Percentiles rank a stretch among this genome's conserved stretches.
These are phyloP conservation scores for Penicillium sp. DNA, from an alignment of 2,329 filamentous ascomycete genomes.

Conservation along the genomic window DNA sequence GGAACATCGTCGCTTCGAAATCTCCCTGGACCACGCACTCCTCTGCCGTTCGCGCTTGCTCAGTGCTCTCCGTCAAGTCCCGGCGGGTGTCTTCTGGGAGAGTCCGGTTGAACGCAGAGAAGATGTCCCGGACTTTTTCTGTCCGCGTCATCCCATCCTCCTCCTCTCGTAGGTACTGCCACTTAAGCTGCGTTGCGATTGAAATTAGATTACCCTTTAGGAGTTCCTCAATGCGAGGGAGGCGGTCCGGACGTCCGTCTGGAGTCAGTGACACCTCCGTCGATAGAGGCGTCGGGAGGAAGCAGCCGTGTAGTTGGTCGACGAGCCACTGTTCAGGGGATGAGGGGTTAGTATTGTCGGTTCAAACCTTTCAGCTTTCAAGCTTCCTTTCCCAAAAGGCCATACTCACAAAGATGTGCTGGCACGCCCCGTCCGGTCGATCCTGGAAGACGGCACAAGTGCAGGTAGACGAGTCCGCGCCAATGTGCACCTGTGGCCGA, in stretches of 20 bases:
- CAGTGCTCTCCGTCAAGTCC: slow-evolving; percentile 40
- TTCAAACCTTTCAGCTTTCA: not conserved
- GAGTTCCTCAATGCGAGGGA: slow-evolving; percentile 34
- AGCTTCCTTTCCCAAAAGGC: not conserved
- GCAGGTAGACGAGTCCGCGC: slow-evolving; percentile 33
- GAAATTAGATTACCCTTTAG: slow-evolving; percentile 34
- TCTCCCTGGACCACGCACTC: slow-evolving; percentile 48
- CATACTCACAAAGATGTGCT: slow-evolving; percentile 45
- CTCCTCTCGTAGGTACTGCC: slow-evolving; percentile 35
- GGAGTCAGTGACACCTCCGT: slow-evolving; percentile 32
- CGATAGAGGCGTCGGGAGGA: slow-evolving; percentile 31
- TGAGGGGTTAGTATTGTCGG: slow-evolving; percentile 8
- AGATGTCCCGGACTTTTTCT: slow-evolving; percentile 45
- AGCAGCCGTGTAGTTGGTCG: slow-evolving; percentile 41
- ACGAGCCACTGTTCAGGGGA: slow-evolving; percentile 39
- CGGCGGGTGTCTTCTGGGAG: slow-evolving; percentile 45
- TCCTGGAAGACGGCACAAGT: slow-evolving; percentile 38
- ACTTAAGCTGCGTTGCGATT: slow-evolving; percentile 35
- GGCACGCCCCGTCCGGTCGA: slow-evolving; percentile 36
- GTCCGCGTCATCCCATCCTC: slow-evolving; percentile 37
- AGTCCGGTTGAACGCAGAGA: slow-evolving; percentile 46
- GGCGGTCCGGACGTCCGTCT: slow-evolving; percentile 33
- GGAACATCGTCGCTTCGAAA: slow-evolving; percentile 47
- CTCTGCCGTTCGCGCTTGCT: slow-evolving; percentile 36
- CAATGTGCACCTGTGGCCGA: slow-evolving; percentile 36